These are phyloP conservation scores for Glycine latifolia DNA, from an alignment of 306 rosid genomes.

Conservation along the genomic window DNA sequence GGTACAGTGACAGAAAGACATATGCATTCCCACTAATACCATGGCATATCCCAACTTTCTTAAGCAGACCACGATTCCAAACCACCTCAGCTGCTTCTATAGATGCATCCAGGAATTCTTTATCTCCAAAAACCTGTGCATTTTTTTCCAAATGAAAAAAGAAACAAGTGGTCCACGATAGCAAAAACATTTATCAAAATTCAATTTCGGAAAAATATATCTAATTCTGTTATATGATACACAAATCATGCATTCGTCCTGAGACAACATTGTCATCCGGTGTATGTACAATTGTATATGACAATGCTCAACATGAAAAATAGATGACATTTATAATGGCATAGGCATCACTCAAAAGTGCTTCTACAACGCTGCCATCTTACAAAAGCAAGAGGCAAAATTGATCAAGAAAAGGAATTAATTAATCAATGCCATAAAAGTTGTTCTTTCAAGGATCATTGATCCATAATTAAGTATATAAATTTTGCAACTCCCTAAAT, in stretches of 20 bases:
- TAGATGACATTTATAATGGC: not conserved
- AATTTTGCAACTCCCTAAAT: constrained; percentile 1
- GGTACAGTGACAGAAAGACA: constrained; percentile 71
- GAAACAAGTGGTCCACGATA: constrained; percentile 7
- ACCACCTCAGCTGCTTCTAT: constrained; percentile 70
- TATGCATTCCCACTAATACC: constrained; percentile 82
- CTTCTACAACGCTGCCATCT: constrained; percentile 13
- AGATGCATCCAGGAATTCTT: constrained; percentile 71
- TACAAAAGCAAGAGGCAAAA: not conserved
- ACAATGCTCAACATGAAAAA: not conserved
- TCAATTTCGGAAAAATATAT: too few species aligned
- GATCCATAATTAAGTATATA: not conserved
- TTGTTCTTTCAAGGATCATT: constrained; percentile 3
- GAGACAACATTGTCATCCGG: not conserved
- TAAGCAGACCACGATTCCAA: constrained; percentile 71
- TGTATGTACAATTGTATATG: not conserved
- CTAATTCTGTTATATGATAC: too few species aligned
- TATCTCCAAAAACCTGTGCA: constrained; percentile 65
- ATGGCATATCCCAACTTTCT: constrained; percentile 71
- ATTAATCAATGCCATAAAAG: not conserved
- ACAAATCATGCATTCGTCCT: not conserved
- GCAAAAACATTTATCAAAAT: constrained; percentile 9
- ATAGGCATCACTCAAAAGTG: not conserved
- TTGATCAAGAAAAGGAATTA: constrained; percentile 15
- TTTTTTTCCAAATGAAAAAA: not conserved